phyloP scores from a whole-genome alignment of 352 stramenopile genomes.

The Globisporangium emineosum region DNA sequence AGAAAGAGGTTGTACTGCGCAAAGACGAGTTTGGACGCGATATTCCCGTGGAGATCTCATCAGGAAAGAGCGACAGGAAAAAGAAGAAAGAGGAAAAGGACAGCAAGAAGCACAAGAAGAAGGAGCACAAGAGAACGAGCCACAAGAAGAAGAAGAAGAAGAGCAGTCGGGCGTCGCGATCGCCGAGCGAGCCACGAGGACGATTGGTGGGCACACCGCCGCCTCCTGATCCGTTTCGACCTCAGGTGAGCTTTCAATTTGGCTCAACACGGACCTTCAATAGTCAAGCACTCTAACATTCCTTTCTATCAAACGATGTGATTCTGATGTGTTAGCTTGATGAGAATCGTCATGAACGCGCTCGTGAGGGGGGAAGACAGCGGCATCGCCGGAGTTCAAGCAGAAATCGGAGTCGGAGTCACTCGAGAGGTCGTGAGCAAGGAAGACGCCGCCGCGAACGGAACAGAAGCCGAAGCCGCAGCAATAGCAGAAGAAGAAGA shows the following conservation, averaged over 20 bases:
- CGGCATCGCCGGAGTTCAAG: conserved; percentile 16
- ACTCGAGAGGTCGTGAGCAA: conserved; percentile 19
- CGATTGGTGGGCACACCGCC: conserved; percentile 39
- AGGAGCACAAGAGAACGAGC: conserved; percentile 24
- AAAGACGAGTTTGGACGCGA: conserved; percentile 86
- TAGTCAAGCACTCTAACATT: not conserved
- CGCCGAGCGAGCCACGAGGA: conserved; percentile 13
- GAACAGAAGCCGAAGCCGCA: conserved; percentile 17
- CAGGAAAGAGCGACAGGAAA: conserved; percentile 17
- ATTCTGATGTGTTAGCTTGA: conserved; percentile 33
- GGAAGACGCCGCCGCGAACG: conserved; percentile 22
- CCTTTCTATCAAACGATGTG: not conserved
- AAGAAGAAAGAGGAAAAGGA: conserved; percentile 17
- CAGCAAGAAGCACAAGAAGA: conserved; percentile 24
- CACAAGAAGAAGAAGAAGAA: conserved; percentile 21
- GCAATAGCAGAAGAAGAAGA: not conserved
- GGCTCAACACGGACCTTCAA: not conserved
- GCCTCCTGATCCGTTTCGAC: conserved; percentile 56
- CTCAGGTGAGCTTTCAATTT: conserved; percentile 33
- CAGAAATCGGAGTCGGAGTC: conserved; percentile 9
- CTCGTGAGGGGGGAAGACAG: conserved; percentile 1
- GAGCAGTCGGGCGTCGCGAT: conserved; percentile 23
- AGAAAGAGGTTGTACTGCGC: conserved; percentile 20
- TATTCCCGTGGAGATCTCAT: conserved; percentile 26
- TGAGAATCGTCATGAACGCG: conserved; percentile 25